Base-by-base conservation (phyloP, 345 rosid species). In the Salix suchowensis region DNA sequence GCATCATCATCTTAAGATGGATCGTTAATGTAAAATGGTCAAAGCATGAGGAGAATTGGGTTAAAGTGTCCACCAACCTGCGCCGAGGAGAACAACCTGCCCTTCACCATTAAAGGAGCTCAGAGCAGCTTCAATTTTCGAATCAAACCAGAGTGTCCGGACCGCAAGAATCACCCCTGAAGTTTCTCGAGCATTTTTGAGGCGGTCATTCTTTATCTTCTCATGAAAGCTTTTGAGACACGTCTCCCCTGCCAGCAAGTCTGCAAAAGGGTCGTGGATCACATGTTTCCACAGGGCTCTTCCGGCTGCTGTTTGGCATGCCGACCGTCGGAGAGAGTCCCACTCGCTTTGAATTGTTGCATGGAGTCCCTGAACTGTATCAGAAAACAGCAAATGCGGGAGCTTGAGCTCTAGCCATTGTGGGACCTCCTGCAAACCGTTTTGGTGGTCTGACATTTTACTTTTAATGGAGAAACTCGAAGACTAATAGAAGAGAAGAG, bases 261-360 rank as follows among this genome's bases (percentile, higher is more conserved):
- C 90, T 76, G 97, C 98, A 1, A 92, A 84, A 1, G 97, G 97
- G 77, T 95, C 94, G 36, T 90, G 81, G 76, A 88, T 84, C 50
- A 88, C 86, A 68, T 91, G 97, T 72, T 88, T 92, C 98, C 98
- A 95, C 74, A 95, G 69, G 78, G 96, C 97, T 86, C 97, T 91
- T 60, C 97, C 97, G 14, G 97, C 97, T 36, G 98, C 97, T 2
- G 89, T 92, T 78, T 92, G 96, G 81, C 97, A 90, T n/a, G 97
- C 93, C 10, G 98, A 89, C 54, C 74, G 82, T 75, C 82, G 88
- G 62, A 90, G 87, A 67, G 80, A 81, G 76, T 88, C 94, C 97
- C 97, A 92, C 70, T 88, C 88, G 61, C 72, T 84, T 68, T 90
- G 88, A 73, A 94, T 89, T 52, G 77, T 83, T 58, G 82, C 81